Evolutionary conservation across 2,329 filamentous ascomycete species (phyloP).

Genomic region (Colletotrichum magnum): DNA sequence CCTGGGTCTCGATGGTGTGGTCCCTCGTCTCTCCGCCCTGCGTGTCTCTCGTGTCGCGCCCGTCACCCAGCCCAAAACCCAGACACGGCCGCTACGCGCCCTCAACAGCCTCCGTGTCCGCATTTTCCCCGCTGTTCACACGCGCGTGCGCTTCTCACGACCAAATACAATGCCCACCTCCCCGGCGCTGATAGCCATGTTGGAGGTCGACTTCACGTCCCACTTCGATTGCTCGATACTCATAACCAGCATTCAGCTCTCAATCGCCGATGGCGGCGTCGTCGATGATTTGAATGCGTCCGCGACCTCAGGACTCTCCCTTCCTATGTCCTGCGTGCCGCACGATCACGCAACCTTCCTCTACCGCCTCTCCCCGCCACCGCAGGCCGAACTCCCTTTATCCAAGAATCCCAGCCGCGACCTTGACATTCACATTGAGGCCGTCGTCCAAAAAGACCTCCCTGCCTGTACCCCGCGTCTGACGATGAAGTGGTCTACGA

Average conservation of each 20-base stretch:
- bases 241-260: slow-evolving; percentile 71
- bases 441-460: slow-evolving; percentile 69
- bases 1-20: slow-evolving; percentile 71
- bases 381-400: slow-evolving; percentile 57
- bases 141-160: slow-evolving; percentile 79
- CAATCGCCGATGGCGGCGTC: slow-evolving; percentile 70
- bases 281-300: slow-evolving; percentile 71
- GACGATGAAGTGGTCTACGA: slow-evolving; percentile 76
- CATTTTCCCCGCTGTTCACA: slow-evolving; percentile 79
- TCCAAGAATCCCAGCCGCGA: slow-evolving; percentile 64
- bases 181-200: slow-evolving; percentile 75
- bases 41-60: slow-evolving; percentile 83
- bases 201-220: slow-evolving; percentile 82
- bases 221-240: slow-evolving; percentile 77
- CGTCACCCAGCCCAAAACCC: slow-evolving; percentile 72
- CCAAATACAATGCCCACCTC: slow-evolving; percentile 71
- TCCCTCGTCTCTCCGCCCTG: slow-evolving; percentile 79
- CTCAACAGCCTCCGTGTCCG: slow-evolving; percentile 74
- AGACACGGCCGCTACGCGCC: slow-evolving; percentile 74
- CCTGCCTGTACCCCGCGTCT: slow-evolving; percentile 72
- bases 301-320: slow-evolving; percentile 57
- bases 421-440: slow-evolving; percentile 73
- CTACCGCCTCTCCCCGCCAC: slow-evolving; percentile 72
- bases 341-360: slow-evolving; percentile 84
- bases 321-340: slow-evolving; percentile 74